Conservation (phyloP, 768 basidiomycete genomes). For the Podaxis sp. region DNA sequence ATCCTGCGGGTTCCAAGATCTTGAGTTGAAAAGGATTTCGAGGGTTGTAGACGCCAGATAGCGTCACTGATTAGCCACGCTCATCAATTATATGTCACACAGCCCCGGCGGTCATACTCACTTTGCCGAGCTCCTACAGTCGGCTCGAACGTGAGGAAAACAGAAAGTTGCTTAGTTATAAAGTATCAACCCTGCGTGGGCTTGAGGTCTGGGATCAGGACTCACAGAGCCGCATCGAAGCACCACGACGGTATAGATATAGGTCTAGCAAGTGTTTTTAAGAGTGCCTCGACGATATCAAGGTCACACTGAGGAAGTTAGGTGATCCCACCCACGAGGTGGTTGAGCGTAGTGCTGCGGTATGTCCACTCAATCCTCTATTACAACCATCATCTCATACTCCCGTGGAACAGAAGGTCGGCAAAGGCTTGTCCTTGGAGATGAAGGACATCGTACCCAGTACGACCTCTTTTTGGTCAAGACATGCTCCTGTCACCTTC, state of each 20-base stretch:
- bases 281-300: not conserved
- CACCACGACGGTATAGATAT: not conserved
- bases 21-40: too few relatives aligned
- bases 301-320: not conserved
- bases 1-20: too few relatives aligned
- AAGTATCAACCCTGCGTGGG: not conserved
- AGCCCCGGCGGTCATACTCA: not conserved
- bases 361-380: too few relatives aligned
- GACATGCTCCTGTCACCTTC: too few relatives aligned
- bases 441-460: too few relatives aligned
- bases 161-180: not conserved
- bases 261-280: not conserved
- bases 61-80: not conserved
- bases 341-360: too few relatives aligned
- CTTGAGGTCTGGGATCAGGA: not conserved
- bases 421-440: too few relatives aligned
- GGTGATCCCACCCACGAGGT: not conserved
- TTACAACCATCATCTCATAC: too few relatives aligned
- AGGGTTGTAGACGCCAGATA: too few relatives aligned
- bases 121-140: not conserved
- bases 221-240: not conserved
- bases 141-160: not conserved
- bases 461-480: too few relatives aligned
- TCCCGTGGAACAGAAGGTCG: too few relatives aligned
- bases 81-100: not conserved